Percentiles rank a stretch among this genome's conserved stretches.
These are phyloP conservation scores for Fraxinus albicans DNA, from an alignment of 305 asterid genomes.

Conservation along the genomic window DNA sequence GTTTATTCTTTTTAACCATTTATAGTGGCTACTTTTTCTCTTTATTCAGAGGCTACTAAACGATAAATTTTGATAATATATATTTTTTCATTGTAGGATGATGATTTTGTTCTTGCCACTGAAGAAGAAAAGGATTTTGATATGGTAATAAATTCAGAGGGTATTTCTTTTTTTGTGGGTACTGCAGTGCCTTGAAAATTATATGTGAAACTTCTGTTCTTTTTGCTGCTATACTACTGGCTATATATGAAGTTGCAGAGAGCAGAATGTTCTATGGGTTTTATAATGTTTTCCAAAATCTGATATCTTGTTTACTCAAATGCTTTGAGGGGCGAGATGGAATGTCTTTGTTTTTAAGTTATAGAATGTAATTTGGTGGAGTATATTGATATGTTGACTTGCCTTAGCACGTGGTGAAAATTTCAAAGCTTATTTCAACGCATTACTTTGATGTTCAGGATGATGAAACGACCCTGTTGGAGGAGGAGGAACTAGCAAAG, in stretches of 20 bases:
- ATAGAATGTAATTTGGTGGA: background rate
- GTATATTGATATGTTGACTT: constrained; percentile 16
- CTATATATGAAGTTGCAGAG: constrained; percentile 9
- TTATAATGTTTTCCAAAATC: background rate
- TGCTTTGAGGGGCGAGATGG: background rate
- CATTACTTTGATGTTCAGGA: constrained; percentile 52
- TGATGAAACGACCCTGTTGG: constrained; percentile 88
- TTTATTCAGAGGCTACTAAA: constrained; percentile 9
- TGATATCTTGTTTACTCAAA: background rate
- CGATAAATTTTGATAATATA: constrained; percentile 5
- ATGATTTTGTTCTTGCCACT: constrained; percentile 65
- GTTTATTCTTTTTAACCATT: constrained; percentile 3
- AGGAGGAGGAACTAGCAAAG: constrained; percentile 88
- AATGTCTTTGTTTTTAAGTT: background rate
- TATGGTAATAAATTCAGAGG: constrained; percentile 41
- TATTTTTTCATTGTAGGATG: constrained; percentile 49
- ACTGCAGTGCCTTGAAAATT: constrained; percentile 5
- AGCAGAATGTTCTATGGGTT: background rate
- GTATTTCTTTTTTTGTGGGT: constrained; percentile 1
- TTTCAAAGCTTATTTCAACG: constrained; percentile 14
- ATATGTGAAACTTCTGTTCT: constrained; percentile 3
- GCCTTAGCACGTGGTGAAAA: background rate
- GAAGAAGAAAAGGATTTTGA: constrained; percentile 59
- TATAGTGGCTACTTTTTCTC: constrained; percentile 19
- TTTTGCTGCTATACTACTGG: background rate